Conservation (phyloP, 2,329 filamentous ascomycete species). For the Fusarium albosuccineum region DNA sequence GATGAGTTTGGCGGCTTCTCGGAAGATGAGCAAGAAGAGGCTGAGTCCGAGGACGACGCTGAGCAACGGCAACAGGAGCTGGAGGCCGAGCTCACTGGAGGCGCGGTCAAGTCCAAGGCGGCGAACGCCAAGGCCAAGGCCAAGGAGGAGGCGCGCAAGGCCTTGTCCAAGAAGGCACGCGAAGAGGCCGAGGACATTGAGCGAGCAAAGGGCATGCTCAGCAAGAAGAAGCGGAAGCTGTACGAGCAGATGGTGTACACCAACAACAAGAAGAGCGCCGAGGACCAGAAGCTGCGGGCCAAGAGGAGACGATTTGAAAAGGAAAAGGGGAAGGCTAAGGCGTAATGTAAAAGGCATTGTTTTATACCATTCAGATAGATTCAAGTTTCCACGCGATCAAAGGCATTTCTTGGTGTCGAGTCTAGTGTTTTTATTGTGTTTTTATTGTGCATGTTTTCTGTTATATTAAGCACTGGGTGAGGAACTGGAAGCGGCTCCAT, state of each 20-base stretch:
- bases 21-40: slow-evolving; percentile 59
- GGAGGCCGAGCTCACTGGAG: slow-evolving; percentile 89
- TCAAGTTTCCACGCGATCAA: slow-evolving; percentile 43
- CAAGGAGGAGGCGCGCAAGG: slow-evolving; percentile 78
- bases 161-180: slow-evolving; percentile 76
- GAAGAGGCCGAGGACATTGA: slow-evolving; percentile 90
- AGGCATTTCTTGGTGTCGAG: slow-evolving; percentile 24
- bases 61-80: slow-evolving; percentile 88
- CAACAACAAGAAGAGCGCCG: slow-evolving; percentile 92
- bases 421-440: not conserved
- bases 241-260: slow-evolving; percentile 98
- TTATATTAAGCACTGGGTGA: slow-evolving; percentile 12
- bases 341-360: slow-evolving; percentile 50
- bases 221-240: slow-evolving; percentile 96
- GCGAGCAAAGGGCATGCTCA: slow-evolving; percentile 97
- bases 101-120: slow-evolving; percentile 64
- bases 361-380: slow-evolving; percentile 50
- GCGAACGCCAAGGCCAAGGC: slow-evolving; percentile 66
- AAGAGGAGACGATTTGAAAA: slow-evolving; percentile 95
- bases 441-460: slow-evolving; percentile 2
- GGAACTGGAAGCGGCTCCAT: slow-evolving; percentile 12
- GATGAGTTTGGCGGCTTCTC: slow-evolving; percentile 65
- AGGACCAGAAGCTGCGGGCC: slow-evolving; percentile 85
- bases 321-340: slow-evolving; percentile 60
- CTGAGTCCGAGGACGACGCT: slow-evolving; percentile 70